These are phyloP conservation scores for Ploettnerulaceae sp. DNA, from an alignment of 2,329 filamentous ascomycete genomes.

Conservation along the genomic window DNA sequence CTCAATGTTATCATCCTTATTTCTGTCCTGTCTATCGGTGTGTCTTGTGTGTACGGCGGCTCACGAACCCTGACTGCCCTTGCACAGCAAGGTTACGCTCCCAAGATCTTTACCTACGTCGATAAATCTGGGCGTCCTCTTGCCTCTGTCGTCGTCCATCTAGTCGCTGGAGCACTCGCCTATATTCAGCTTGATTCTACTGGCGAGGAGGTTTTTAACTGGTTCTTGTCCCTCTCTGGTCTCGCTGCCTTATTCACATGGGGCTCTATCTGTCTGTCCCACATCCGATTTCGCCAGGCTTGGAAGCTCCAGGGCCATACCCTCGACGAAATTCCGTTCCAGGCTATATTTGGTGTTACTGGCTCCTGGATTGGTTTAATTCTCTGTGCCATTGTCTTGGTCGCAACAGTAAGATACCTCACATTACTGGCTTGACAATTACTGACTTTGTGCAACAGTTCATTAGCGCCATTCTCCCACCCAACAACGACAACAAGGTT, in stretches of 20 bases:
- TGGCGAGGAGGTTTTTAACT: slow-evolving; percentile 41
- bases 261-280: slow-evolving; percentile 59
- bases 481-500: slow-evolving; percentile 1
- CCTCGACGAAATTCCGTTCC: slow-evolving; percentile 43
- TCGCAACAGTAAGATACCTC: slow-evolving; percentile 40
- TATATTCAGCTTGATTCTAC: slow-evolving; percentile 3
- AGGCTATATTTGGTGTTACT: slow-evolving; percentile 47
- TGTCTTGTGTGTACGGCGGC: slow-evolving; percentile 10
- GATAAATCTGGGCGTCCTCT: slow-evolving; percentile 11
- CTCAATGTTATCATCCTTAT: slow-evolving; percentile 9
- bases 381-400: slow-evolving; percentile 60
- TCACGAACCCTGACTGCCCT: slow-evolving; percentile 10
- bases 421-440: too few species aligned
- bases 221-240: slow-evolving; percentile 65
- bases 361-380: slow-evolving; percentile 64
- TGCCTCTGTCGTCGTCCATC: slow-evolving; percentile 2
- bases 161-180: slow-evolving; percentile 2
- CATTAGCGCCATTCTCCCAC: slow-evolving; percentile 9
- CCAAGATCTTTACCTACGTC: slow-evolving; percentile 52
- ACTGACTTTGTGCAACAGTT: background rate
- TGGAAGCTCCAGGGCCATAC: slow-evolving; percentile 55
- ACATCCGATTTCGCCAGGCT: slow-evolving; percentile 59
- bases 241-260: slow-evolving; percentile 70
- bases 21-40: slow-evolving; percentile 10
- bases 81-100: slow-evolving; percentile 47